These are phyloP conservation scores for Trifolium repens DNA, from an alignment of 306 rosid genomes.

Conservation along the genomic window DNA sequence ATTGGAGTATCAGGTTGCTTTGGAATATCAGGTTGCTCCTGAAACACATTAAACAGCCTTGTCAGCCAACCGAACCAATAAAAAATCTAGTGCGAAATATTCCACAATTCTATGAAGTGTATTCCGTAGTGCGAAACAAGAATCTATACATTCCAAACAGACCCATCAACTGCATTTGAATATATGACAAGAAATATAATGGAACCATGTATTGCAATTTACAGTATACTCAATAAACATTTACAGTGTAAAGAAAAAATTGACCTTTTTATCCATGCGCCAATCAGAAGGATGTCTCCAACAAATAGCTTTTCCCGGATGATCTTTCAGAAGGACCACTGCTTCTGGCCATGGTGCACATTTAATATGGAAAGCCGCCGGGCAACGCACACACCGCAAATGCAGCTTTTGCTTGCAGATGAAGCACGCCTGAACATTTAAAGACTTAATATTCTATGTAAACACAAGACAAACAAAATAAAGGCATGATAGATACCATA, in stretches of 20 bases:
- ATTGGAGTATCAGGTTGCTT: constrained; percentile 77
- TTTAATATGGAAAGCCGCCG: constrained; percentile 69
- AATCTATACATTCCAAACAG: neutral
- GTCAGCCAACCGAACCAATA: constrained; percentile 94
- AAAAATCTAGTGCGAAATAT: constrained; percentile 48
- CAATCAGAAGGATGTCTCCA: constrained; percentile 91
- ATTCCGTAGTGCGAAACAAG: neutral
- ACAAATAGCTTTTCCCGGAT: constrained; percentile 70
- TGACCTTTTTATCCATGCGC: constrained; percentile 79
- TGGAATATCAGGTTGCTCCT: constrained; percentile 26
- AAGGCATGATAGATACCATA: neutral
- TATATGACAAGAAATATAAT: constrained; percentile 4
- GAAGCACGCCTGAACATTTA: constrained; percentile 68
- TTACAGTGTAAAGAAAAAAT: constrained; percentile 66
- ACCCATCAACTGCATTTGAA: constrained; percentile 16
- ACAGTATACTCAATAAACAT: constrained; percentile 8
- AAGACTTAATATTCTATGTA: constrained; percentile 24
- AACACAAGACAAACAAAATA: neutral
- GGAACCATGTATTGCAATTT: constrained; percentile 7
- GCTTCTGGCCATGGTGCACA: constrained; percentile 91
- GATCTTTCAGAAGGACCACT: constrained; percentile 55
- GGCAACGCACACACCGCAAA: constrained; percentile 74
- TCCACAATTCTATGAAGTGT: constrained; percentile 20
- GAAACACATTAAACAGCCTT: constrained; percentile 86
- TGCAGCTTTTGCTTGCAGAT: constrained; percentile 65